Evolutionary conservation across 1,284 basidiomycete genomes (phyloP).

Genomic region (Marasmius tenuissimus): DNA sequence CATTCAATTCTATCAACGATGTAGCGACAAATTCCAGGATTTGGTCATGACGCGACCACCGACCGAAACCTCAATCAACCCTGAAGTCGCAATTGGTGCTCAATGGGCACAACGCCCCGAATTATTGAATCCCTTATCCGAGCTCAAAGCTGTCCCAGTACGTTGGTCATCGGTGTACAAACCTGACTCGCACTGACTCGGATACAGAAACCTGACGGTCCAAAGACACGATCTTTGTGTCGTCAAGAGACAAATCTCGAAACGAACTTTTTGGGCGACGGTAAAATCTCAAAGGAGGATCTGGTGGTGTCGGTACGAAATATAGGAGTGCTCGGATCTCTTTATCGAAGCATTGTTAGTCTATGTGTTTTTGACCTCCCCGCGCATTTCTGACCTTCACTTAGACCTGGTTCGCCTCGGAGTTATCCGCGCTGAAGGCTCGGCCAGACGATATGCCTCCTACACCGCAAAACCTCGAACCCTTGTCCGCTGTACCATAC

Average conservation of each 20-base stretch:
- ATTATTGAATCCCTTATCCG: conserved; percentile 69
- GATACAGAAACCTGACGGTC: conserved; percentile 37
- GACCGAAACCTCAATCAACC: conserved; percentile 38
- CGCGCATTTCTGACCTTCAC: not conserved
- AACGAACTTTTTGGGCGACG: conserved; percentile 57
- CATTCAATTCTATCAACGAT: conserved; percentile 95
- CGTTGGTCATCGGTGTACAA: conserved; percentile 16
- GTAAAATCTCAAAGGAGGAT: conserved; percentile 57
- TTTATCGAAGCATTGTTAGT: conserved; percentile 87
- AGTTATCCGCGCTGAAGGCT: conserved; percentile 66
- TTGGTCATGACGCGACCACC: conserved; percentile 53
- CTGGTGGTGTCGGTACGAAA: conserved; percentile 80
- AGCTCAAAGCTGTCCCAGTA: conserved; percentile 48
- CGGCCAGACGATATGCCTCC: conserved; percentile 56
- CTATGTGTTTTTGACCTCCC: not conserved
- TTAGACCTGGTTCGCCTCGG: conserved; percentile 81
- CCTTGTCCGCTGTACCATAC: conserved; percentile 46
- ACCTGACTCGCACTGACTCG: conserved; percentile 8
- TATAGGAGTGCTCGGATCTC: conserved; percentile 73
- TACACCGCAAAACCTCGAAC: conserved; percentile 49
- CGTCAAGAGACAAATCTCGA: conserved; percentile 80
- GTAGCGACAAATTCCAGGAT: conserved; percentile 84
- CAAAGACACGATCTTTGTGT: conserved; percentile 56
- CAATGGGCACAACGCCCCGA: conserved; percentile 88
- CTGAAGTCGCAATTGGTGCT: conserved; percentile 65